Conservation (phyloP, 192 early-diverging fungal genomes). For the Mortierella claussenii region DNA sequence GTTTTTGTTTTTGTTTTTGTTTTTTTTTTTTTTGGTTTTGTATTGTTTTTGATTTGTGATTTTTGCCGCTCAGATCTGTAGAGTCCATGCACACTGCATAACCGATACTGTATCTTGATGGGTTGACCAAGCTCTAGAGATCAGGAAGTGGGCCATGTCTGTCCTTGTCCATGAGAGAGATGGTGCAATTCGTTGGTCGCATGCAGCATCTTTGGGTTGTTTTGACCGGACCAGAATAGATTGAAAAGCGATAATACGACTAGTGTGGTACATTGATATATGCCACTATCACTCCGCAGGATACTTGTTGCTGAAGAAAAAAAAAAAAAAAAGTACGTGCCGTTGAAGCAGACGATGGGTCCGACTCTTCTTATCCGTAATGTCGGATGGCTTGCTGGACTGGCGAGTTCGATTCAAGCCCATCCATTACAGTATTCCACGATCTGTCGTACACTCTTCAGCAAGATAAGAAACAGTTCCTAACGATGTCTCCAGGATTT, state of each 20-base stretch:
- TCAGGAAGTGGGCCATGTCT: background rate
- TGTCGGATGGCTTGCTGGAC: no score
- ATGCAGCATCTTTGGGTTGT: background rate
- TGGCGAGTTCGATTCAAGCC: no score
- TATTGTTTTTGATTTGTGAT: background rate
- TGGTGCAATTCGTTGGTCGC: background rate
- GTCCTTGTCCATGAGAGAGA: background rate
- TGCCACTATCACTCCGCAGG: constrained; percentile 6
- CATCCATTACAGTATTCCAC: no score
- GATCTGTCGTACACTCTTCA: no score
- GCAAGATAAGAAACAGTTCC: no score
- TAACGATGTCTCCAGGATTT: no score
- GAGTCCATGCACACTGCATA: background rate
- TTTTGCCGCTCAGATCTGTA: constrained; percentile 9
- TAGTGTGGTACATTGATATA: background rate
- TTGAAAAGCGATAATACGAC: background rate
- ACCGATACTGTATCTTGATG: background rate
- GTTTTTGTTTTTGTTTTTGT: background rate
- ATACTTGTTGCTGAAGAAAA: background rate
- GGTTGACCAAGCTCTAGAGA: background rate
- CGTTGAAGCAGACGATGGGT: no score
- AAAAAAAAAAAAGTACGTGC: constrained; percentile 10
- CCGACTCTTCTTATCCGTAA: no score
- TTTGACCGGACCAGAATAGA: background rate
- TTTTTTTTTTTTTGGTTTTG: constrained; percentile 1